phyloP scores from a whole-genome alignment of 768 basidiomycete species.

The Pleurotus tuber-regium region DNA sequence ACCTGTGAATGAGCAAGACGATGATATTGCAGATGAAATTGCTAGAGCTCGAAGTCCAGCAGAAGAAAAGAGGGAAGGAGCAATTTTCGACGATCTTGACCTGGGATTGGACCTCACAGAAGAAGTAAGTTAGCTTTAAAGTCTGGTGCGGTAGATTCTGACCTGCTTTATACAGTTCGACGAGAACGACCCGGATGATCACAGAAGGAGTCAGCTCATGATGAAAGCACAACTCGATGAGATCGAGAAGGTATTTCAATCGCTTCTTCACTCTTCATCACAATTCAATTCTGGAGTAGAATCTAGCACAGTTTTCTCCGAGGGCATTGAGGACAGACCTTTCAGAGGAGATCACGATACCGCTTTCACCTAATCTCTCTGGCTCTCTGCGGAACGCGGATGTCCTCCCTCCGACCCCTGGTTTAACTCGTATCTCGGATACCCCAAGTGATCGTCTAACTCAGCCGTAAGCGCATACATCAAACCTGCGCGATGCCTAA shows the following conservation, averaged over 20 bases:
- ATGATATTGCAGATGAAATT: conserved; percentile 39
- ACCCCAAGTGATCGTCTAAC: background rate
- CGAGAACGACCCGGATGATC: conserved; percentile 69
- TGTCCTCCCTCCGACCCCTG: conserved; percentile 35
- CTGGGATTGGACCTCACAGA: conserved; percentile 45
- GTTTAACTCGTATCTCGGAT: conserved; percentile 30
- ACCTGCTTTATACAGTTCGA: conserved; percentile 50
- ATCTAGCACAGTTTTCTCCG: conserved; percentile 67
- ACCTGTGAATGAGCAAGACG: conserved; percentile 33
- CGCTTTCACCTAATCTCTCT: conserved; percentile 1
- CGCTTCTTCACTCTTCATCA: background rate
- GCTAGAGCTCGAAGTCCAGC: conserved; percentile 30
- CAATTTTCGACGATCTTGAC: conserved; percentile 50
- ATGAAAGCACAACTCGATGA: conserved; percentile 78
- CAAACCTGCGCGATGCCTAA: background rate
- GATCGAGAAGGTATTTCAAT: conserved; percentile 57
- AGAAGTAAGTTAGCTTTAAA: conserved; percentile 32
- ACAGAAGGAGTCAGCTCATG: conserved; percentile 69
- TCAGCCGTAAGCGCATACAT: background rate
- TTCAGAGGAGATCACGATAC: conserved; percentile 27
- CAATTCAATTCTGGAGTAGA: conserved; percentile 30
- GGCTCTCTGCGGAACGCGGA: conserved; percentile 22
- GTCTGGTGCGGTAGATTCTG: conserved; percentile 16
- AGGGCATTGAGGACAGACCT: conserved; percentile 41
- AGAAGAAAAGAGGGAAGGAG: conserved; percentile 47